These are phyloP conservation scores for Cercospora zeae-maydis DNA, from an alignment of 2,329 filamentous ascomycete genomes.

Conservation along the genomic window DNA sequence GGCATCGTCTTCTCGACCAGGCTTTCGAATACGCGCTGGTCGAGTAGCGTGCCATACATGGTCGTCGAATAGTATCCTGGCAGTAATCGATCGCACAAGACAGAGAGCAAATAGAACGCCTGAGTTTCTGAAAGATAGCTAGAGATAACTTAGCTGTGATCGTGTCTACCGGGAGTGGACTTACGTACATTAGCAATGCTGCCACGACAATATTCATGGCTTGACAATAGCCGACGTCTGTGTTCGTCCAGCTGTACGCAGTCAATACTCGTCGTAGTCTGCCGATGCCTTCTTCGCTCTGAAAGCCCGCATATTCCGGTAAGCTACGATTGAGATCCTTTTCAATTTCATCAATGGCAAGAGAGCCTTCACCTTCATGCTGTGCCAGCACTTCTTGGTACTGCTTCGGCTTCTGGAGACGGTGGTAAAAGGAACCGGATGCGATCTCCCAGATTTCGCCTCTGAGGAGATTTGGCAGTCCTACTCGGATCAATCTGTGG, in stretches of 20 bases:
- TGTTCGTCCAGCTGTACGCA: constrained; percentile 95
- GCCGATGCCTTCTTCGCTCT: constrained; percentile 91
- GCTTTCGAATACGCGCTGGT: constrained; percentile 96
- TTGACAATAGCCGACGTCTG: constrained; percentile 96
- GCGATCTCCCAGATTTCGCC: constrained; percentile 96
- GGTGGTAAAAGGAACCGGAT: constrained; percentile 83
- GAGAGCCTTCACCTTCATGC: constrained; percentile 77
- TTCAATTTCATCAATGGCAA: constrained; percentile 98
- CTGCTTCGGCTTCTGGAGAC: constrained; percentile 77
- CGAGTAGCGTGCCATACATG: constrained; percentile 96
- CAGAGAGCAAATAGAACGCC: constrained; percentile 88
- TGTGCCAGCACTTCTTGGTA: constrained; percentile 82
- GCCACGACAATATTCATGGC: constrained; percentile 99
- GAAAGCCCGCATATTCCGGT: constrained; percentile 95
- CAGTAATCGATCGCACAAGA: constrained; percentile 86
- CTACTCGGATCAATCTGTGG: constrained; percentile 94
- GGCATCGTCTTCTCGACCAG: constrained; percentile 99
- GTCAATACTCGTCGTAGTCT: constrained; percentile 85
- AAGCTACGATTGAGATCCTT: constrained; percentile 96
- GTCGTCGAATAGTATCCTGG: constrained; percentile 98
- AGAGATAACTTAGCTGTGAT: constrained; percentile 26
- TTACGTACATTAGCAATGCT: constrained; percentile 76
- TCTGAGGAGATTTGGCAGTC: constrained; percentile 84
- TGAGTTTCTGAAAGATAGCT: constrained; percentile 94
- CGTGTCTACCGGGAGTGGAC: constrained; percentile 7